Percentiles rank a stretch among this genome's conserved stretches.
phyloP scores from a whole-genome alignment of 2,329 filamentous ascomycete genomes.

The Cladorrhinum sp. region DNA sequence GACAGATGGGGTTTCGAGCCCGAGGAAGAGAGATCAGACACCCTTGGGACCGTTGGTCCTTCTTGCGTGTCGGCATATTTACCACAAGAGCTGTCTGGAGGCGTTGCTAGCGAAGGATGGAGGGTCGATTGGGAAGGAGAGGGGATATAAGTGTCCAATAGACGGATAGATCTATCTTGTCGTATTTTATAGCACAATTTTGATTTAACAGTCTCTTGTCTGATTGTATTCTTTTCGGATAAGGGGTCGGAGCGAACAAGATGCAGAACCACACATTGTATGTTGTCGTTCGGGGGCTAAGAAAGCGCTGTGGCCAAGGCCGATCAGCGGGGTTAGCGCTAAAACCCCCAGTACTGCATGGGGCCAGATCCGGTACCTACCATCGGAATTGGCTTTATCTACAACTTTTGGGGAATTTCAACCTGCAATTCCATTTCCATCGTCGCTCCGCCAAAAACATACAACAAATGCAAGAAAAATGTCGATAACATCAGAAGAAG shows the following conservation, averaged over 20 bases:
- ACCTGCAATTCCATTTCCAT: slow-evolving; percentile 1
- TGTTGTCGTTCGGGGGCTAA: not conserved
- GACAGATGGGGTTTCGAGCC: slow-evolving; percentile 36
- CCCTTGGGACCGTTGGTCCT: slow-evolving; percentile 63
- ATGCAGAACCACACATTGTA: too few species aligned
- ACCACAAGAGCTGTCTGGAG: slow-evolving; percentile 68
- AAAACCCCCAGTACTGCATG: not conserved
- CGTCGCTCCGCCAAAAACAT: not conserved
- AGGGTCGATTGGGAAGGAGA: slow-evolving; percentile 37
- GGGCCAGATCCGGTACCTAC: not conserved
- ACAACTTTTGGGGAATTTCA: not conserved
- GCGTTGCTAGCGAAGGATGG: slow-evolving; percentile 54
- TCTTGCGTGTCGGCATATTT: slow-evolving; percentile 68
- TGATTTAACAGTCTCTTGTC: too few species aligned
- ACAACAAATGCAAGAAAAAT: slow-evolving; percentile 23
- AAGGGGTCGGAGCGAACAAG: too few species aligned
- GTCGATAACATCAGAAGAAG: slow-evolving; percentile 31
- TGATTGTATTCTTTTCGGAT: not conserved
- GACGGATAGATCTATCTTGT: slow-evolving; percentile 43
- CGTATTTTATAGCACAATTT: too few species aligned
- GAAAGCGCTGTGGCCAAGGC: not conserved
- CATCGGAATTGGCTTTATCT: not conserved
- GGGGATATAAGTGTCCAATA: slow-evolving; percentile 56
- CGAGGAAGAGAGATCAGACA: slow-evolving; percentile 41
- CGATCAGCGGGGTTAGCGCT: slow-evolving; percentile 11